Percentiles rank a stretch among this genome's conserved stretches.
Conservation (phyloP, 2,329 filamentous ascomycete genomes). For the Fusarium chlamydosporum region DNA sequence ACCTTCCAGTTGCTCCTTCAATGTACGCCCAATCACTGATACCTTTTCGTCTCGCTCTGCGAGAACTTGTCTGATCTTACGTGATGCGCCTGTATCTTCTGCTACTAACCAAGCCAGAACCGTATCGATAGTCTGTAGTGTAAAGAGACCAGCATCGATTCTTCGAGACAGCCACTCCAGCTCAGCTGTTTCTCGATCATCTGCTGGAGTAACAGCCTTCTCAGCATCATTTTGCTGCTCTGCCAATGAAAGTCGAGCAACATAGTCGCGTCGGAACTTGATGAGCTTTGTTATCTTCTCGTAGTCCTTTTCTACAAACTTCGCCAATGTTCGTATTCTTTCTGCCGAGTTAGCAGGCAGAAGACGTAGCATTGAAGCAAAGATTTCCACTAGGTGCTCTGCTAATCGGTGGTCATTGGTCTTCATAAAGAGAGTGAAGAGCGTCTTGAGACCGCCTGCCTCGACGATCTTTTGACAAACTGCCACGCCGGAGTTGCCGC, state of each 20-base stretch:
- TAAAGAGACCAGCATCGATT: slow-evolving; percentile 87
- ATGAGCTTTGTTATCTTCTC: slow-evolving; percentile 84
- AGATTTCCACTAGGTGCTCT: slow-evolving; percentile 88
- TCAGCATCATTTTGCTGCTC: slow-evolving; percentile 63
- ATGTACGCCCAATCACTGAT: slow-evolving; percentile 72
- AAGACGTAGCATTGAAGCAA: slow-evolving; percentile 83
- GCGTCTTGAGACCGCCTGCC: slow-evolving; percentile 83
- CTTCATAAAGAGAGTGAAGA: slow-evolving; percentile 92
- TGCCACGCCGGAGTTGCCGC: slow-evolving; percentile 61
- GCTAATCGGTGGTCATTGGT: slow-evolving; percentile 76
- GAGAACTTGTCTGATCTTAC: slow-evolving; percentile 73
- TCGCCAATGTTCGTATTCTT: slow-evolving; percentile 87
- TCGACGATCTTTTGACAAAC: slow-evolving; percentile 85
- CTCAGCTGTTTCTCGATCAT: slow-evolving; percentile 66
- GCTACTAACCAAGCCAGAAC: slow-evolving; percentile 92
- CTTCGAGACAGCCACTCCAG: slow-evolving; percentile 81
- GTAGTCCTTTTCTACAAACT: slow-evolving; percentile 96
- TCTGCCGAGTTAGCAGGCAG: slow-evolving; percentile 82
- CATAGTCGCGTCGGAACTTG: slow-evolving; percentile 78
- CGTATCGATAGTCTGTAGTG: slow-evolving; percentile 85
- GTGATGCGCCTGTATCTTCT: slow-evolving; percentile 83
- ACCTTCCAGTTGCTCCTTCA: slow-evolving; percentile 72
- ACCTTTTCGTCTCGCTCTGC: slow-evolving; percentile 77
- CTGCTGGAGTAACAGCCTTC: slow-evolving; percentile 29
- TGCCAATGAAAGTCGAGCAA: slow-evolving; percentile 69